These are phyloP conservation scores for Monosporozyma unispora DNA, from an alignment of 805 yeast species.

Conservation along the genomic window DNA sequence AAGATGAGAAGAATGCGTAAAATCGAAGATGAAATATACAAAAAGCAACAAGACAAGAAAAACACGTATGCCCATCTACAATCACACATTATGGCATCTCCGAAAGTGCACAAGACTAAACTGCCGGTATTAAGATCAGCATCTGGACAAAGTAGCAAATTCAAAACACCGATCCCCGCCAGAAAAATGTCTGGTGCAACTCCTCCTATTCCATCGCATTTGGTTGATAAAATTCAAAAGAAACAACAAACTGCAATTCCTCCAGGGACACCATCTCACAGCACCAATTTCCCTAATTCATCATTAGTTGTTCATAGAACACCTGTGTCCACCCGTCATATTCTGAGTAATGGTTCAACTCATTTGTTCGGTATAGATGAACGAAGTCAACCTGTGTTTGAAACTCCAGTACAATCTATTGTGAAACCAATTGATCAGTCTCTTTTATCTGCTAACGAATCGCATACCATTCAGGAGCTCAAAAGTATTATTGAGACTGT, in stretches of 20 bases:
- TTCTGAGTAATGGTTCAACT: neutral
- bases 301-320: slow-evolving; percentile 5
- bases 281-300: slow-evolving; percentile 10
- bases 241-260: slow-evolving; percentile 1
- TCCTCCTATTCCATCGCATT: slow-evolving; percentile 23
- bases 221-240: slow-evolving; percentile 19
- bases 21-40: slow-evolving; percentile 13
- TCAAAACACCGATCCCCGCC: slow-evolving; percentile 21
- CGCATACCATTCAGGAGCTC: slow-evolving; percentile 16
- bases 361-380: neutral
- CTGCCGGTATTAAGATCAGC: slow-evolving; percentile 27
- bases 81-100: slow-evolving; percentile 25
- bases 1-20: slow-evolving; percentile 24
- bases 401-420: slow-evolving; percentile 15
- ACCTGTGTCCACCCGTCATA: slow-evolving; percentile 1
- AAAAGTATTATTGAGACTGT: slow-evolving; percentile 24
- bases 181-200: slow-evolving; percentile 11
- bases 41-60: slow-evolving; percentile 11
- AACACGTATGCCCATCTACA: slow-evolving; percentile 25
- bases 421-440: neutral
- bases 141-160: slow-evolving; percentile 14
- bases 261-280: slow-evolving; percentile 13
- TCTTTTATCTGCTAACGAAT: slow-evolving; percentile 3
- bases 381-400: slow-evolving; percentile 11
- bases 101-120: slow-evolving; percentile 21